Evolutionary conservation across 2,329 filamentous ascomycete species (phyloP).

Genomic region (Beauveria pseudobassiana): DNA sequence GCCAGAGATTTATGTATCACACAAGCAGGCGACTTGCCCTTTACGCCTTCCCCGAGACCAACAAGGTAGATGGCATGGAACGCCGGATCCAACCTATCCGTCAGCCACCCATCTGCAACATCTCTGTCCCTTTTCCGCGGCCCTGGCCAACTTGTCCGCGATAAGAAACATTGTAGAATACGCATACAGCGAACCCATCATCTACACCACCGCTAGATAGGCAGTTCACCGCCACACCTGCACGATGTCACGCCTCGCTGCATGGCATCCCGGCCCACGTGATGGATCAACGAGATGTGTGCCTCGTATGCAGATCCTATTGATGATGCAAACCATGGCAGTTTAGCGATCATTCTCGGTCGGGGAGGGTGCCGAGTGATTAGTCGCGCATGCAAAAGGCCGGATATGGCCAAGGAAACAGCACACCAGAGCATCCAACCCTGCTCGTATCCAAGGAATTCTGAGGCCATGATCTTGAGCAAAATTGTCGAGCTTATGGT

Average conservation of each 20-base stretch:
- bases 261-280: slow-evolving; percentile 8
- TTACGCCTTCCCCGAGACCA: neutral
- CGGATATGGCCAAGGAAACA: neutral
- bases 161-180: too few relatives aligned
- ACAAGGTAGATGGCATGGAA: slow-evolving; percentile 1
- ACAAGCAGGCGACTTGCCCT: neutral
- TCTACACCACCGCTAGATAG: neutral
- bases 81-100: neutral
- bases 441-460: neutral
- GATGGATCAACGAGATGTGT: slow-evolving; percentile 5
- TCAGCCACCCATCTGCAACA: too few relatives aligned
- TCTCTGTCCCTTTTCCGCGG: neutral
- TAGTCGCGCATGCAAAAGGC: neutral
- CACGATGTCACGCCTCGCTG: slow-evolving; percentile 5
- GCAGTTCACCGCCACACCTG: neutral
- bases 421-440: too few relatives aligned
- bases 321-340: neutral
- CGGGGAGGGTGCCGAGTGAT: neutral
- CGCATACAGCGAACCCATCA: neutral
- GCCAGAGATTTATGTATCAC: neutral
- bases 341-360: neutral
- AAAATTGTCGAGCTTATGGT: neutral
- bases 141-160: neutral
- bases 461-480: neutral
- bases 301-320: slow-evolving; percentile 2